phyloP scores from a whole-genome alignment of 768 basidiomycete species.

The Paxillus rubicundulus region DNA sequence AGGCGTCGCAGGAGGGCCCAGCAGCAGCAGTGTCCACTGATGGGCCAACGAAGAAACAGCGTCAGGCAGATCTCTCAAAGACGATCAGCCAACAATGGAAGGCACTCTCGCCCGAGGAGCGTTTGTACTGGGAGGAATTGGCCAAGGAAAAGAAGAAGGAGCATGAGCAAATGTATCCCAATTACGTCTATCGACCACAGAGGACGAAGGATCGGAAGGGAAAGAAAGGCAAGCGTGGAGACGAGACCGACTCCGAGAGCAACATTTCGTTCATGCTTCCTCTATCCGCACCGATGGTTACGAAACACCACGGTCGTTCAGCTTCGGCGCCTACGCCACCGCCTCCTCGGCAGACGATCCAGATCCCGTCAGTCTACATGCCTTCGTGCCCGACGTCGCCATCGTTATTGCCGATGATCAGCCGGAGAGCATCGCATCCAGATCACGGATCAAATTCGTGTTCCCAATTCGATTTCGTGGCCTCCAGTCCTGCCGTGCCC shows the following conservation, averaged over 20 bases:
- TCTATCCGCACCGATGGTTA: conserved; percentile 38
- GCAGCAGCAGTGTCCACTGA: conserved; percentile 19
- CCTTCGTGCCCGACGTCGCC: conserved; percentile 67
- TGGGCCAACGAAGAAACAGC: conserved; percentile 63
- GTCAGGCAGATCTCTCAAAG: conserved; percentile 78
- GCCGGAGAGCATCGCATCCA: conserved; percentile 54
- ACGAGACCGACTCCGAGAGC: conserved; percentile 50
- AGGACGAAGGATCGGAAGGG: conserved; percentile 49
- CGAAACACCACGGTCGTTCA: conserved; percentile 45
- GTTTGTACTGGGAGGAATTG: conserved; percentile 70
- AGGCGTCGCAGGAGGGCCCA: conserved; percentile 52
- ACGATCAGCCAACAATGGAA: conserved; percentile 83
- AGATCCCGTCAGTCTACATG: conserved; percentile 61
- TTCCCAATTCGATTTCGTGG: conserved; percentile 56
- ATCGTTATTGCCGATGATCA: conserved; percentile 53
- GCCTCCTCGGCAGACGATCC: conserved; percentile 63
- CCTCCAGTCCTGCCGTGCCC: conserved; percentile 42
- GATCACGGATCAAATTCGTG: conserved; percentile 43
- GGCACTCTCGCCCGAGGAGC: conserved; percentile 59
- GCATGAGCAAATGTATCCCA: conserved; percentile 70
- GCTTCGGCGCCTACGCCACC: conserved; percentile 63
- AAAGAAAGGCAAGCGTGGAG: conserved; percentile 38
- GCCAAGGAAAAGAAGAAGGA: conserved; percentile 81
- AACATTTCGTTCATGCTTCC: conserved; percentile 48
- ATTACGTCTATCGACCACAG: conserved; percentile 79